Evolutionary conservation across 768 basidiomycete species (phyloP).

Genomic region (Tylopilus subfusipes): DNA sequence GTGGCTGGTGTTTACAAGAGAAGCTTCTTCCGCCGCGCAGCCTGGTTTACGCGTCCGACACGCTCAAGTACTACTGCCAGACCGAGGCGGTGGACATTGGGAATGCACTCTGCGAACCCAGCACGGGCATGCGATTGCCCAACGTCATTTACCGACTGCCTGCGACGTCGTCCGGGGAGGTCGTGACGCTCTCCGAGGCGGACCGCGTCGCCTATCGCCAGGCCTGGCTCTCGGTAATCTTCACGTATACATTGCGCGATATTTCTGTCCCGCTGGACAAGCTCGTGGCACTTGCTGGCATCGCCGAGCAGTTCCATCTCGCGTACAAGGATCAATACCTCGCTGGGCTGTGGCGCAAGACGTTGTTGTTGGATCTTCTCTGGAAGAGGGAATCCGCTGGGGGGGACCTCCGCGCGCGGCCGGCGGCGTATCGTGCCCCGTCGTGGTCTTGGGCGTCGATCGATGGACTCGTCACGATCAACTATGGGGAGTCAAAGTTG

Average conservation of each 20-base stretch:
- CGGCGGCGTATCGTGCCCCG: background rate
- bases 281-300: background rate
- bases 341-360: background rate
- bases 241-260: background rate
- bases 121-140: slow-evolving; percentile 1
- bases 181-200: background rate
- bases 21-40: slow-evolving; percentile 1
- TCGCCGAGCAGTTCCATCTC: background rate
- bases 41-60: background rate
- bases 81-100: background rate
- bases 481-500: background rate
- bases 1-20: slow-evolving; percentile 3
- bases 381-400: background rate
- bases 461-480: background rate
- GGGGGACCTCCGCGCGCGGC: no score
- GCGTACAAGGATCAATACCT: background rate
- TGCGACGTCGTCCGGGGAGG: background rate
- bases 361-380: background rate
- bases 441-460: background rate
- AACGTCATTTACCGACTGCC: background rate
- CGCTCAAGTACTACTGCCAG: slow-evolving; percentile 2
- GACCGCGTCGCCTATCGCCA: background rate
- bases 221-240: background rate
- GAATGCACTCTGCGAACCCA: background rate
- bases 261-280: background rate